phyloP scores from a whole-genome alignment of 352 stramenopile species.

The Phytophthora idaei region DNA sequence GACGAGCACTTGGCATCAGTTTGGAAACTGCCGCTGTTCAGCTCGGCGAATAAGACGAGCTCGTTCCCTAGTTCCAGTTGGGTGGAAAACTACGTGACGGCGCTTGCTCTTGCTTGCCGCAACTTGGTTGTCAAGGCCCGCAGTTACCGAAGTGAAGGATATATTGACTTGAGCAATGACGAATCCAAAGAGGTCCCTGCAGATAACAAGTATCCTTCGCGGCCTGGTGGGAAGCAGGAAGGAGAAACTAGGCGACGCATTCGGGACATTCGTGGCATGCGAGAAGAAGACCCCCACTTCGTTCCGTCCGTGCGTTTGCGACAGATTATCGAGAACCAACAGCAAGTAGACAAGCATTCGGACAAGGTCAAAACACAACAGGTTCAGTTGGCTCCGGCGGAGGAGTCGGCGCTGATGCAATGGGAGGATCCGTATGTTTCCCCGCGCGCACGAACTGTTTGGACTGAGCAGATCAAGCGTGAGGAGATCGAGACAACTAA shows the following conservation, averaged over 20 bases:
- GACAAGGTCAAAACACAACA: background rate
- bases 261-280: slow-evolving; percentile 68
- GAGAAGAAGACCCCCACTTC: slow-evolving; percentile 65
- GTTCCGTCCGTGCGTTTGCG: slow-evolving; percentile 42
- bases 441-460: background rate
- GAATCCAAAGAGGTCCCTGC: slow-evolving; percentile 1
- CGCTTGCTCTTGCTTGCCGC: slow-evolving; percentile 42
- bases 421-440: slow-evolving; percentile 27
- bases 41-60: slow-evolving; percentile 36
- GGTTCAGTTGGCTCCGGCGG: background rate
- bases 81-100: slow-evolving; percentile 79
- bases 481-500: slow-evolving; percentile 20
- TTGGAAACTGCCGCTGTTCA: slow-evolving; percentile 75
- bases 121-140: slow-evolving; percentile 39
- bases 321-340: slow-evolving; percentile 47
- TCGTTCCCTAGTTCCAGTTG: slow-evolving; percentile 67
- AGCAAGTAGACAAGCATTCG: slow-evolving; percentile 2
- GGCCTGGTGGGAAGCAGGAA: slow-evolving; percentile 11
- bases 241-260: slow-evolving; percentile 53
- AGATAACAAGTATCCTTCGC: slow-evolving; percentile 3
- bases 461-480: slow-evolving; percentile 15
- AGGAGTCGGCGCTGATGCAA: slow-evolving; percentile 30
- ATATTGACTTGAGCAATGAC: slow-evolving; percentile 15
- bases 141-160: slow-evolving; percentile 16
- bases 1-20: slow-evolving; percentile 71